phyloP scores from a whole-genome alignment of 768 basidiomycete genomes.

The Boletus sp. region DNA sequence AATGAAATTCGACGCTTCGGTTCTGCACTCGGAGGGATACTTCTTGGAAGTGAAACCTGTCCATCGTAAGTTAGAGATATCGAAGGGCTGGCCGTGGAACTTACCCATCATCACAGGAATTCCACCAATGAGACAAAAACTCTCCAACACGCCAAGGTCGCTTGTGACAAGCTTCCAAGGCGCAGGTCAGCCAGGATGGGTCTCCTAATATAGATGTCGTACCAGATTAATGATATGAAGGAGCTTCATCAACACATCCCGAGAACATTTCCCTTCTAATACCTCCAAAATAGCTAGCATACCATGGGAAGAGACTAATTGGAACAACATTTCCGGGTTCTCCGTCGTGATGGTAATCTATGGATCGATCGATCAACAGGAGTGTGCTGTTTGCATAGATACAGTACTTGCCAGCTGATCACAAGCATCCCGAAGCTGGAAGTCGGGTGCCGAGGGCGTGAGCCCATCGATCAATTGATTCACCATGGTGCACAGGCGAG shows the following conservation, averaged over 20 bases:
- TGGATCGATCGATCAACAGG: not conserved
- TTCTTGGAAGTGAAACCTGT: conserved; percentile 92
- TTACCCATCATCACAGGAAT: conserved; percentile 93
- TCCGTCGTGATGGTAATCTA: conserved; percentile 76
- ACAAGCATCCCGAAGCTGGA: conserved; percentile 78
- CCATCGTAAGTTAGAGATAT: conserved; percentile 1
- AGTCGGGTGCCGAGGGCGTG: conserved; percentile 75
- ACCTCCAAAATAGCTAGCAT: conserved; percentile 95
- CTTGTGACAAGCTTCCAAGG: conserved; percentile 52
- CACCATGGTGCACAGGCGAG: conserved; percentile 76
- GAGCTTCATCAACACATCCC: conserved; percentile 82
- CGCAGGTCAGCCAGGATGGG: not conserved
- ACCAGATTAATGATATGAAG: conserved; percentile 90
- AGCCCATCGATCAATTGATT: conserved; percentile 86
- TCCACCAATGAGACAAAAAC: conserved; percentile 92
- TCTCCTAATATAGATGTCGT: not conserved
- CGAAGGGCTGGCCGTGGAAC: conserved; percentile 17
- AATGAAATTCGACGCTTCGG: conserved; percentile 97
- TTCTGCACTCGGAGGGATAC: conserved; percentile 86
- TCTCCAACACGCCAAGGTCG: conserved; percentile 86
- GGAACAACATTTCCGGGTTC: conserved; percentile 79
- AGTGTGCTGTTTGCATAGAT: not conserved
- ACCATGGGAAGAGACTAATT: conserved; percentile 90
- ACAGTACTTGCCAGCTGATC: conserved; percentile 70
- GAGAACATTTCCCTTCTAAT: conserved; percentile 78